phyloP scores from a whole-genome alignment of 1,284 basidiomycete species.

The Sporisorium reilianum region DNA sequence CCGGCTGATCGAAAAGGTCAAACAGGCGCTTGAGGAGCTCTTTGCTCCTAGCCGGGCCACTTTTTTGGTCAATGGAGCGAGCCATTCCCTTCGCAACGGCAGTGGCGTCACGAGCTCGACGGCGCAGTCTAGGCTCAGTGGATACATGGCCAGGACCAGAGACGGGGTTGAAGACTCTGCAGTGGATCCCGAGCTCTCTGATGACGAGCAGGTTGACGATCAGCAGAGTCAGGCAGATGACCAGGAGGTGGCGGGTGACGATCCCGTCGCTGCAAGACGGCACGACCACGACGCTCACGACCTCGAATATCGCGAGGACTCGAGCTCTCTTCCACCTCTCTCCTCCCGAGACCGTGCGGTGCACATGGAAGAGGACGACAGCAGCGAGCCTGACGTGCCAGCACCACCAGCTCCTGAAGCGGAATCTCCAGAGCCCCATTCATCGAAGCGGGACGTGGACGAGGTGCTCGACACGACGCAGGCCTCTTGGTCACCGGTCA shows the following conservation, averaged over 20 bases:
- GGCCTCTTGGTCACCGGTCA: constrained; percentile 32
- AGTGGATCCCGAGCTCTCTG: constrained; percentile 3
- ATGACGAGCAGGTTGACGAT: constrained; percentile 45
- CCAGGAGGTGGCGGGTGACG: constrained; percentile 8
- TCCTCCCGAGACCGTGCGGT: background rate
- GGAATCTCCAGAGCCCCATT: background rate
- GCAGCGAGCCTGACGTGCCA: constrained; percentile 24
- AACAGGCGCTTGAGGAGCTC: constrained; percentile 75
- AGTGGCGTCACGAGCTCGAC: constrained; percentile 15
- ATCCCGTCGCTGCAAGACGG: background rate
- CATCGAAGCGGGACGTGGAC: constrained; percentile 43
- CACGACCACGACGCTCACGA: background rate
- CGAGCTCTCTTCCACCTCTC: constrained; percentile 1
- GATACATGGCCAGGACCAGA: background rate
- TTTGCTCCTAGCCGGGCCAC: constrained; percentile 80
- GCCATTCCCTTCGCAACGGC: constrained; percentile 28
- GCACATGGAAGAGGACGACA: constrained; percentile 19
- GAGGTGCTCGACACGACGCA: constrained; percentile 43
- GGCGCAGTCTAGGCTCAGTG: constrained; percentile 22
- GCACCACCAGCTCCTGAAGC: constrained; percentile 9
- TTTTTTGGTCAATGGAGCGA: constrained; percentile 70
- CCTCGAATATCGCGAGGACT: constrained; percentile 38
- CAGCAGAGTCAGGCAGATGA: background rate
- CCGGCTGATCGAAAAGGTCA: constrained; percentile 76
- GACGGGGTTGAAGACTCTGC: background rate